A percentile compares a stretch with the other conserved stretches of the same genome.
Conservation (phyloP, 352 stramenopile species). For the Thraustochytrium striatum region DNA sequence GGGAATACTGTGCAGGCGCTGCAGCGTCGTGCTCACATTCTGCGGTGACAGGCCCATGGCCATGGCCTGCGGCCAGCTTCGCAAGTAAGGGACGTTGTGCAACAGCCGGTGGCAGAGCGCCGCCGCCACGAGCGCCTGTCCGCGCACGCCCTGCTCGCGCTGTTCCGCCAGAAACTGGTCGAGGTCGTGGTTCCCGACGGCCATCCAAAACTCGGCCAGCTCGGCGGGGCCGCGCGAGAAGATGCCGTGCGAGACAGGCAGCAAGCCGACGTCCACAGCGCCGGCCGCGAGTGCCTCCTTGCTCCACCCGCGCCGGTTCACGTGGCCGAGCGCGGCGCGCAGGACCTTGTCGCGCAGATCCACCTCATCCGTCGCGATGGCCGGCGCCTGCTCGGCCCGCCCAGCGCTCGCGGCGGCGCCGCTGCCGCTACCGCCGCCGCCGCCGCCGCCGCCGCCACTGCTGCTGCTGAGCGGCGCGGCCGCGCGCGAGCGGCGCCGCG, state of each 20-base stretch:
- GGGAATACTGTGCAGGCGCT: slow-evolving; percentile 29
- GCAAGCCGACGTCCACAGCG: slow-evolving; percentile 12
- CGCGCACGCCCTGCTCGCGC: neutral
- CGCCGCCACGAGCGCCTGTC: slow-evolving; percentile 22
- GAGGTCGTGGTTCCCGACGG: slow-evolving; percentile 29
- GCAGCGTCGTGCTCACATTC: slow-evolving; percentile 36
- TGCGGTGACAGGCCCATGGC: slow-evolving; percentile 36
- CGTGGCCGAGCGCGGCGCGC: slow-evolving; percentile 14
- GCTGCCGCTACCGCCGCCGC: too few species aligned
- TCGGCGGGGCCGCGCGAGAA: slow-evolving; percentile 35
- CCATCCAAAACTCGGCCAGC: slow-evolving; percentile 46
- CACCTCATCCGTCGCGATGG: too few species aligned
- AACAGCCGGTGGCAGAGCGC: slow-evolving; percentile 5
- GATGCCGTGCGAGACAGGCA: slow-evolving; percentile 22
- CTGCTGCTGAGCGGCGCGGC: too few species aligned
- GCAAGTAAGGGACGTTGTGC: slow-evolving; percentile 37
- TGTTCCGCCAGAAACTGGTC: neutral
- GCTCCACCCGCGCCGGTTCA: slow-evolving; percentile 42
- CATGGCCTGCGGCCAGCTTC: slow-evolving; percentile 48
- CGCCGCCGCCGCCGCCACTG: too few species aligned
- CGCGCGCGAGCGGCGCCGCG: too few species aligned
- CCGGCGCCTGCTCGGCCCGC: neutral
- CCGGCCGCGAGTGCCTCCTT: slow-evolving; percentile 22
- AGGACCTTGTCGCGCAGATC: slow-evolving; percentile 16
- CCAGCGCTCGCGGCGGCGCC: neutral